These are phyloP conservation scores for Castanea sativa DNA, from an alignment of 306 rosid genomes.

Conservation along the genomic window DNA sequence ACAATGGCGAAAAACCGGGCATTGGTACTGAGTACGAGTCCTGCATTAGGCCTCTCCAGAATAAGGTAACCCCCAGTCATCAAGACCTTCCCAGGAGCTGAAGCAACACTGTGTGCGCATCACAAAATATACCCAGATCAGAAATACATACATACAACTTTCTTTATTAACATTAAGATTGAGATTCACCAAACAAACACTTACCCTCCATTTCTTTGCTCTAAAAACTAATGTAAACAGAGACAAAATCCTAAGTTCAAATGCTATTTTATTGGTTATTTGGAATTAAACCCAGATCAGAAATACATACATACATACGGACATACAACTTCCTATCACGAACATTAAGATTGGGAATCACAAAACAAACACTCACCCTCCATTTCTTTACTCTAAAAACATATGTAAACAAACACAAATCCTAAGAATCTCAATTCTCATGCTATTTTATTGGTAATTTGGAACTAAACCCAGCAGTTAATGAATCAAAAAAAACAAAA, in stretches of 20 bases:
- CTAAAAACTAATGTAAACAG: background rate
- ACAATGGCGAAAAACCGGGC: slow-evolving; percentile 77
- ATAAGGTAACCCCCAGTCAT: slow-evolving; percentile 78
- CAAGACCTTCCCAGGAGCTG: slow-evolving; percentile 86
- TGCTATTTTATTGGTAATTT: background rate
- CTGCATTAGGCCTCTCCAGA: slow-evolving; percentile 74
- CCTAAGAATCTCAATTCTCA: too few relatives aligned
- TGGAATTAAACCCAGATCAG: background rate
- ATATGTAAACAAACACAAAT: too few relatives aligned
- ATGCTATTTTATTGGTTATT: background rate
- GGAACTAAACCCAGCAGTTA: background rate
- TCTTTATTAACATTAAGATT: background rate
- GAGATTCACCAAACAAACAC: background rate
- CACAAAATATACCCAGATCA: background rate
- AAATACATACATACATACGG: too few relatives aligned
- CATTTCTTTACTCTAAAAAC: too few relatives aligned
- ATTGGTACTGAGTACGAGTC: slow-evolving; percentile 77
- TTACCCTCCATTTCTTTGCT: background rate
- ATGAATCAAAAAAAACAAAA: too few relatives aligned
- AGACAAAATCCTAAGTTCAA: background rate
- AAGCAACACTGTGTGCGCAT: slow-evolving; percentile 49
- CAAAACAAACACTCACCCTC: too few relatives aligned
- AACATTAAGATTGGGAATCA: too few relatives aligned
- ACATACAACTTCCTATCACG: too few relatives aligned
- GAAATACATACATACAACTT: background rate